phyloP scores from a whole-genome alignment of 2,329 filamentous ascomycete genomes.

The Ceratocystis smalleyi region DNA sequence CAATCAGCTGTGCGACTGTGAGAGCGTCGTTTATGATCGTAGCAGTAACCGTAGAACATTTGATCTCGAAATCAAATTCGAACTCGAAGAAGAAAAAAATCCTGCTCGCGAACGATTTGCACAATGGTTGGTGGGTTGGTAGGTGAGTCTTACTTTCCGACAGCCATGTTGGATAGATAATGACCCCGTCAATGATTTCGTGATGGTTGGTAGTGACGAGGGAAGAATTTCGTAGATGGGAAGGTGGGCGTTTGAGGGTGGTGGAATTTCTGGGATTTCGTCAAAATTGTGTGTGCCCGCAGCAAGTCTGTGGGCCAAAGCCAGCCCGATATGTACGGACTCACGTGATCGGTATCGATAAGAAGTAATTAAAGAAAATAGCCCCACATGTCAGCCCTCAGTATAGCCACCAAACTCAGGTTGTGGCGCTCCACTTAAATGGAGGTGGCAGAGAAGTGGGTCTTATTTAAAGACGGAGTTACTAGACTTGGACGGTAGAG shows the following conservation, averaged over 20 bases:
- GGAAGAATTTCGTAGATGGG: constrained; percentile 15
- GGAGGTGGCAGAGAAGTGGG: not conserved
- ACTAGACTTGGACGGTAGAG: too few species aligned
- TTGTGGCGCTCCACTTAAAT: not conserved
- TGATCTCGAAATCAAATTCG: not conserved
- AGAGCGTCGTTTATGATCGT: not conserved
- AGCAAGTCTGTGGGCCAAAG: constrained; percentile 15
- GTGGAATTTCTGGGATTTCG: constrained; percentile 17
- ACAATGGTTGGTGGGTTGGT: not conserved
- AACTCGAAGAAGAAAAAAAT: too few species aligned
- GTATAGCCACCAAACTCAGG: not conserved
- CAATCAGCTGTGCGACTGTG: not conserved
- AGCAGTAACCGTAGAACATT: not conserved
- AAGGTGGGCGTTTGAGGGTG: constrained; percentile 17
- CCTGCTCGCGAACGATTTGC: not conserved
- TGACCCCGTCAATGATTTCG: constrained; percentile 31
- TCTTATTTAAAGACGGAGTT: too few species aligned
- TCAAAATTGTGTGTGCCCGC: constrained; percentile 16
- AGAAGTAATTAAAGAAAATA: not conserved
- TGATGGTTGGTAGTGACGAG: constrained; percentile 24
- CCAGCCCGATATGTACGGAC: constrained; percentile 7
- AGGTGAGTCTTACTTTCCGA: constrained; percentile 38
- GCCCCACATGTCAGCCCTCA: not conserved
- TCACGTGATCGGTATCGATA: constrained; percentile 16
- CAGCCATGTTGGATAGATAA: constrained; percentile 42